Evolutionary conservation across 2,329 filamentous ascomycete genomes (phyloP).

Genomic region (Fusarium brevicatenulatum): DNA sequence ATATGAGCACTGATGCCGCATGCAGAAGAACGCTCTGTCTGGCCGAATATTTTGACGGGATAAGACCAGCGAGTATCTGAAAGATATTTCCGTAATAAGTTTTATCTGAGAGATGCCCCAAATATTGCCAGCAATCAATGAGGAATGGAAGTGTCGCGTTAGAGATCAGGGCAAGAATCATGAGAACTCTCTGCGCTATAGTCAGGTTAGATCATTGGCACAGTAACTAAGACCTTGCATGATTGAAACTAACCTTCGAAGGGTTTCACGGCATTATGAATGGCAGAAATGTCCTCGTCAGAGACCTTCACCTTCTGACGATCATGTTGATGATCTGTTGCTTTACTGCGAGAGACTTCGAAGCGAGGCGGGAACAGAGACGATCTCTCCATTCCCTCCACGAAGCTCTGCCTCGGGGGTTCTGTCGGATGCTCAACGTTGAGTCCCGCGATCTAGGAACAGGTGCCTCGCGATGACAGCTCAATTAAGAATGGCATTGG

Average conservation of each 20-base stretch:
- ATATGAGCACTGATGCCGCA: neutral
- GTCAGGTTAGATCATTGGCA: neutral
- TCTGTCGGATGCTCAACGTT: too few relatives aligned
- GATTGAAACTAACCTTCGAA: neutral
- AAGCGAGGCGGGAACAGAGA: neutral
- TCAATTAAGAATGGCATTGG: neutral
- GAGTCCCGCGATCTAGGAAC: too few relatives aligned
- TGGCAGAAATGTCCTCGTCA: too few relatives aligned
- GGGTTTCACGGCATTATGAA: neutral
- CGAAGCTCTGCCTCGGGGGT: accelerated
- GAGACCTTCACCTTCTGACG: neutral
- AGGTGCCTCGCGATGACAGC: neutral
- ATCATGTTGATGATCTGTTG: neutral
- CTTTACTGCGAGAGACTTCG: neutral
- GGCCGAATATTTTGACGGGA: neutral
- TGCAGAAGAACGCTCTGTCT: neutral
- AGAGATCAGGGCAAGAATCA: neutral
- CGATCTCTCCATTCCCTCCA: neutral
- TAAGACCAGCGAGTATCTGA: neutral
- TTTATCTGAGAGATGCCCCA: neutral
- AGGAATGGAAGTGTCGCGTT: neutral
- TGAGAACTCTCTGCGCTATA: neutral
- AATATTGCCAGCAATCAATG: neutral
- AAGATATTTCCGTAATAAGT: neutral
- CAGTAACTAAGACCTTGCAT: accelerated